phyloP scores from a whole-genome alignment of 495 filamentous ascomycete genomes.

The Aspergillus biplanus region DNA sequence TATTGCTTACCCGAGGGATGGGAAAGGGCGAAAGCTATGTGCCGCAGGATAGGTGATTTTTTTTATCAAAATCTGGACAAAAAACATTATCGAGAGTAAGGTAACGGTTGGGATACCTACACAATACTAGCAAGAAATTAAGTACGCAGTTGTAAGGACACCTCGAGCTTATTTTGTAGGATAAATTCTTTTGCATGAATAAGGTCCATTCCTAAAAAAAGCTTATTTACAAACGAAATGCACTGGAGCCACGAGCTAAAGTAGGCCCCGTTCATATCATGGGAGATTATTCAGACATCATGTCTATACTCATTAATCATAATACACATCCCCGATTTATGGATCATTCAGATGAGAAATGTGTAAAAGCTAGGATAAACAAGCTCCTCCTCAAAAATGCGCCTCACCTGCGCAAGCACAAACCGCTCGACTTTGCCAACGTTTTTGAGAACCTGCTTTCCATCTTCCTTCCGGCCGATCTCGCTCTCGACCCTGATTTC shows the following conservation, averaged over 20 bases:
- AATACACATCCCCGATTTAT: not conserved
- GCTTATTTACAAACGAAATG: not conserved
- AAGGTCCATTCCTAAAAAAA: not conserved
- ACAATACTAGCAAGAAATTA: too few species aligned
- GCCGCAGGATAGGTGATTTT: too few species aligned
- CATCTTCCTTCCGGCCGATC: slow-evolving; percentile 87
- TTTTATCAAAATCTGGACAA: too few species aligned
- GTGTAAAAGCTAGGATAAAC: slow-evolving; percentile 99
- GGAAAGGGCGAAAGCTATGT: too few species aligned
- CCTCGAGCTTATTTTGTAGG: not conserved
- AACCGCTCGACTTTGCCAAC: slow-evolving; percentile 98
- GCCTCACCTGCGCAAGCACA: slow-evolving; percentile 91
- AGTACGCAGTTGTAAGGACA: too few species aligned
- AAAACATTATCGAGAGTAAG: too few species aligned
- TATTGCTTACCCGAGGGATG: too few species aligned
- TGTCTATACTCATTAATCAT: not conserved
- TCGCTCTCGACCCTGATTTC: slow-evolving; percentile 97
- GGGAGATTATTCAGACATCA: not conserved
- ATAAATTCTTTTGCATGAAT: not conserved
- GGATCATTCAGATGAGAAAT: slow-evolving; percentile 72
- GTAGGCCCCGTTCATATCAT: not conserved
- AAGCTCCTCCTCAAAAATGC: slow-evolving; percentile 98
- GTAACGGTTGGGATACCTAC: too few species aligned
- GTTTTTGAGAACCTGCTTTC: slow-evolving; percentile 94
- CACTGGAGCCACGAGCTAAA: not conserved